phyloP scores from a whole-genome alignment of 306 rosid species.

The Geum urbanum region DNA sequence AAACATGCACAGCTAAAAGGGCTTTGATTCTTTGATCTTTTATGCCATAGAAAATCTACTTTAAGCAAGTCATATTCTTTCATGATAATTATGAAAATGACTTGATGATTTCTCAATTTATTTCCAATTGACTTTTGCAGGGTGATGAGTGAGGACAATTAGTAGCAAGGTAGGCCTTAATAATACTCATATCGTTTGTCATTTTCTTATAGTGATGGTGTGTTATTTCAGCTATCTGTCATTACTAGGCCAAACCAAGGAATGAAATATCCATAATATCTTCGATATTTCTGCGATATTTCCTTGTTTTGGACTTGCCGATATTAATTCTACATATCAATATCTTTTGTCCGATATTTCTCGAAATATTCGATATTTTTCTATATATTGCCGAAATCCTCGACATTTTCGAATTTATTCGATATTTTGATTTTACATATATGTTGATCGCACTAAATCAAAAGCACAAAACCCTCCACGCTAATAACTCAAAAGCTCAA shows the following conservation, averaged over 20 bases:
- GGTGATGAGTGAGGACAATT: not conserved
- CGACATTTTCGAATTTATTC: too few species aligned
- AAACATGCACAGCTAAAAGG: not conserved
- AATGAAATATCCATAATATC: too few species aligned
- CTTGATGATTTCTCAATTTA: not conserved
- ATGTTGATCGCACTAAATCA: too few species aligned
- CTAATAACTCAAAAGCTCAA: too few species aligned
- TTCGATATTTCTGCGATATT: too few species aligned
- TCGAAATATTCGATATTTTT: too few species aligned
- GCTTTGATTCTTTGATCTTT: not conserved
- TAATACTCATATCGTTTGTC: not conserved
- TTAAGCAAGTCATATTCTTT: not conserved
- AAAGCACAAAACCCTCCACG: too few species aligned
- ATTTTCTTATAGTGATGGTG: not conserved
- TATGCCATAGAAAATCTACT: constrained; percentile 10
- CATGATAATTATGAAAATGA: constrained; percentile 14
- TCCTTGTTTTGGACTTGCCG: too few species aligned
- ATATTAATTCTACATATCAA: too few species aligned
- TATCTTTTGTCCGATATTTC: too few species aligned
- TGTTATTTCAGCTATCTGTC: not conserved
- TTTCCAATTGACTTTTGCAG: constrained; percentile 17
- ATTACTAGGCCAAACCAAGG: not conserved
- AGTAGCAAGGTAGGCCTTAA: not conserved
- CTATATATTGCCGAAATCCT: too few species aligned
- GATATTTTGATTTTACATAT: too few species aligned